phyloP scores from a whole-genome alignment of 2,329 filamentous ascomycete genomes.

The Monosporascus sp. region DNA sequence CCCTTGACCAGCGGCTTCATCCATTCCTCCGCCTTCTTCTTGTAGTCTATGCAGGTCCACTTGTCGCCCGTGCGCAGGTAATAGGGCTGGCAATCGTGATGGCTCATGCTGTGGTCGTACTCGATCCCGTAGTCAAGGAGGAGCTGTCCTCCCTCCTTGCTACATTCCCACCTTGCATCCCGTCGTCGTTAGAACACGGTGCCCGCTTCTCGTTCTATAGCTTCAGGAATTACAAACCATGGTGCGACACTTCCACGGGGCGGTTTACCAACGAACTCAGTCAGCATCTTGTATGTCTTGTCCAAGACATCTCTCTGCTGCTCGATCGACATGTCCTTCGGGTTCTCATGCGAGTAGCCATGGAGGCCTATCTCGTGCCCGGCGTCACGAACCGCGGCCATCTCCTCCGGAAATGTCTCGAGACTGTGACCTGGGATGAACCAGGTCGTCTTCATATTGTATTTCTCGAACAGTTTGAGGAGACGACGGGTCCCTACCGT shows the following conservation, averaged over 20 bases:
- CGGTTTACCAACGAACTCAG: constrained; percentile 65
- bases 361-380: constrained; percentile 61
- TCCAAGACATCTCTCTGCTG: constrained; percentile 72
- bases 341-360: constrained; percentile 71
- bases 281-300: constrained; percentile 67
- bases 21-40: constrained; percentile 55
- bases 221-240: constrained; percentile 33
- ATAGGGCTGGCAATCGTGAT: constrained; percentile 60
- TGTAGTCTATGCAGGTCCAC: constrained; percentile 65
- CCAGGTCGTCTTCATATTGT: constrained; percentile 49
- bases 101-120: constrained; percentile 63
- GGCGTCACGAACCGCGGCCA: constrained; percentile 52
- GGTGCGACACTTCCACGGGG: constrained; percentile 68
- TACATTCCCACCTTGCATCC: constrained; percentile 56
- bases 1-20: constrained; percentile 61
- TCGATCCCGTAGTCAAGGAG: constrained; percentile 62
- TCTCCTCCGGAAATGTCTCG: constrained; percentile 63
- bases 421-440: constrained; percentile 47
- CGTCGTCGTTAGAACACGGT: background rate
- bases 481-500: constrained; percentile 60
- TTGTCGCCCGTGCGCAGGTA: constrained; percentile 58
- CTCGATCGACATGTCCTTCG: constrained; percentile 64
- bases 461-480: constrained; percentile 48
- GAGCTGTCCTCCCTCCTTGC: constrained; percentile 60
- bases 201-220: background rate